Base-by-base conservation (phyloP, 2,329 filamentous ascomycete species). In the Ascomycota sp. region DNA sequence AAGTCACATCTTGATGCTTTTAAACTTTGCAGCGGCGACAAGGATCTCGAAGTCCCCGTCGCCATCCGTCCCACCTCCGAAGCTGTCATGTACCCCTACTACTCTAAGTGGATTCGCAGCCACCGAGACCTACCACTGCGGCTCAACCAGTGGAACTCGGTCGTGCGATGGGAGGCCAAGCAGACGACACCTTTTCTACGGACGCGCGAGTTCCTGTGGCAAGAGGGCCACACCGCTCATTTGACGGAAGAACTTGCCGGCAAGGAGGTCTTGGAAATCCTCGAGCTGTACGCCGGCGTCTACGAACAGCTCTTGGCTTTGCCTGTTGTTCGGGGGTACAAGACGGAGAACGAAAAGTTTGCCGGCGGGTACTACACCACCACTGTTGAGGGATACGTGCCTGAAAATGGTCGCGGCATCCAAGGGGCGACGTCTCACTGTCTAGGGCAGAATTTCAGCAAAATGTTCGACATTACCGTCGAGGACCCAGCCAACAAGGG, bases 261-360 rank as follows among this genome's bases (percentile, higher is more conserved):
- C 29, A 65, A 78, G 46, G 91, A 98, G 51, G 89, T 95, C 8
- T 57, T 89, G 35, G 68, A 94, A 55, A 98, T 98, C 40, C 69
- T 98, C 27, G 85, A 95, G 49, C 72, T 80, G 42, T 98, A 98
- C 46, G 81, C 85, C 26, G 72, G 73, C 38, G 74, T 98, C 35
- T 98, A 95, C 55, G 79, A 94, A 55, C 65, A 98, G 44, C 69
- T 98, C 20, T 73, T 98, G 22, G 89, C 89, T 29, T 82, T 95
- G 25, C 89, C 89, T 22, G 85, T 98, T 9, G 80, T 98, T 37
- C 81, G 85, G 46, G 89, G 89, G 26, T 65, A 65, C 45, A 98
- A 98, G 69, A 98, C 91, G 0, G 83, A 92, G 50, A 93, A 92
- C 47, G 89, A 98, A 60, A 93, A 93, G 59, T 98, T 98, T 43